Evolutionary conservation across 2,329 filamentous ascomycete genomes (phyloP), one percentile per base, ranked within the genome.

Genomic region (Penicillium sp.): DNA sequence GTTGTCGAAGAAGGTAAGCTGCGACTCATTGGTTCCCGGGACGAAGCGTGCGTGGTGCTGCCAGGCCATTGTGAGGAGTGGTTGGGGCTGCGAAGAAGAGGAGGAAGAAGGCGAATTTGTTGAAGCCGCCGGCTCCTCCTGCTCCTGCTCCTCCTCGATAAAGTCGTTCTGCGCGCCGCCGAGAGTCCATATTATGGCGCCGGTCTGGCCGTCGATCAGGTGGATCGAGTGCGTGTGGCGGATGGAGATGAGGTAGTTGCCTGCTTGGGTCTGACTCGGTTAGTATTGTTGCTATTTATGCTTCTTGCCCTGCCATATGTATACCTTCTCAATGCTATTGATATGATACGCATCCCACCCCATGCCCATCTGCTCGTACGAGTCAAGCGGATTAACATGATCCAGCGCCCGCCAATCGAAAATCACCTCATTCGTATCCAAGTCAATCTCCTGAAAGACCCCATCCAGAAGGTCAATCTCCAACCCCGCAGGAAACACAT

Each of bases 311-410:
- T 19, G 49, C 23, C 7, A 29, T 26, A 41, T 11, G 13, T 30
- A 38, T 52, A 62, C 60, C 60, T 62, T 62, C 21, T 62, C 19
- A 19, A 62, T 62, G 30, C 60, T 62, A 21, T 62, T 62, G 7
- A 62, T 21, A 31, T 62, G 60, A 49, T 62, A 62, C 11, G 60
- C 60, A 54, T 62, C 60, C 60, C 60, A 62, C 3, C 54, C 54
- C 23, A 49, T 44, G 15, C 60, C 60, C 30, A 35, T 48, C 2
- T 48, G 54, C 49, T 62, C 60, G 7, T 47, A 62, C 8, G 60
- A 62, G 17, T 62, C 51, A 51, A 56, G 47, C 17, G 58, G 58
- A 35, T 56, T 60, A 23, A 60, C 29, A 19, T 60, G 51, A 3
- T 60, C 58, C 9, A 60, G 51, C 3, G 58, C 58, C 19, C 58